A percentile compares a stretch with the other conserved stretches of the same genome.
These are phyloP conservation scores for Pisolithus microcarpus DNA, from an alignment of 768 basidiomycete genomes.

Conservation along the genomic window DNA sequence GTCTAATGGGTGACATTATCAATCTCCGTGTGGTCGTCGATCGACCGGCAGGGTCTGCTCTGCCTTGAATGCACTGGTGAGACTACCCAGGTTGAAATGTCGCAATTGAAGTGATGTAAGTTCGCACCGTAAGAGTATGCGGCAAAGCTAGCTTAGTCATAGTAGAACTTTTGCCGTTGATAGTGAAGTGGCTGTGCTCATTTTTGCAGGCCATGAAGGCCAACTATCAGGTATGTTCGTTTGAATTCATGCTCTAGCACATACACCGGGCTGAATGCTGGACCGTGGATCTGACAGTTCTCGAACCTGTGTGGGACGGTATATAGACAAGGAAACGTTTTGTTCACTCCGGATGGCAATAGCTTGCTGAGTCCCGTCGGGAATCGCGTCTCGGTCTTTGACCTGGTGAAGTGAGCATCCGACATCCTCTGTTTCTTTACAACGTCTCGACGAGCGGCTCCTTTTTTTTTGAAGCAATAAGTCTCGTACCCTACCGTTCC, in stretches of 20 bases:
- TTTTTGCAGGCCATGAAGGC: conserved; percentile 50
- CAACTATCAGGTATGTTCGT: conserved; percentile 55
- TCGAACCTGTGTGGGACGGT: conserved; percentile 95
- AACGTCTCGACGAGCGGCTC: neutral
- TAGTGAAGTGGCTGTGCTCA: neutral
- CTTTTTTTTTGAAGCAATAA: conserved; percentile 70
- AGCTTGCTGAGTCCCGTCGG: conserved; percentile 91
- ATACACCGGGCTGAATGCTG: conserved; percentile 4
- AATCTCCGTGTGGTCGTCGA: too few relatives aligned
- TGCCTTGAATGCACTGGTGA: too few relatives aligned
- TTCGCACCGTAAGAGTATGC: too few relatives aligned
- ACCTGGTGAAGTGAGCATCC: conserved; percentile 83
- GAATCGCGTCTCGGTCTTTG: conserved; percentile 93
- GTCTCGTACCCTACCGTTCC: conserved; percentile 83
- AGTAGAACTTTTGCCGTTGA: neutral
- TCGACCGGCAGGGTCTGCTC: too few relatives aligned
- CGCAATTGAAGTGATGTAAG: too few relatives aligned
- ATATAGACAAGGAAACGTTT: conserved; percentile 86
- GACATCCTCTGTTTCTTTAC: neutral
- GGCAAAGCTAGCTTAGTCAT: too few relatives aligned
- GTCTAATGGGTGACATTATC: too few relatives aligned
- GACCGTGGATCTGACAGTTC: conserved; percentile 42
- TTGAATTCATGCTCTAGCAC: neutral
- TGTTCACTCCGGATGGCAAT: conserved; percentile 93
- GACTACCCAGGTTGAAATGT: too few relatives aligned